Conservation (phyloP, 352 stramenopile genomes). For the Globisporangium perplexum region DNA sequence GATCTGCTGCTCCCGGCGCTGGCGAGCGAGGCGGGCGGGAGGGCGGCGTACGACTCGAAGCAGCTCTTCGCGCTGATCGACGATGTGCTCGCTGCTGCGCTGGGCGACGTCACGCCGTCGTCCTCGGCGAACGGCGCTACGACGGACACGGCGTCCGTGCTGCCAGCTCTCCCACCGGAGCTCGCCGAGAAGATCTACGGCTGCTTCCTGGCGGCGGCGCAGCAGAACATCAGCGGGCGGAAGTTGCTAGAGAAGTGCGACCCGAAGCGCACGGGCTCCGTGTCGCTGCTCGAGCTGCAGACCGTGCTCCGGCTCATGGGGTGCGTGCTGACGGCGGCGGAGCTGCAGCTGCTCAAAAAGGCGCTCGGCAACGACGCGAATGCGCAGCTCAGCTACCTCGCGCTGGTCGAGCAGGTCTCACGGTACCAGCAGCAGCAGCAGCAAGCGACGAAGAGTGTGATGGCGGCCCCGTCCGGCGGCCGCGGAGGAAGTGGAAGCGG, state of each 20-base stretch:
- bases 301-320: slow-evolving; percentile 77
- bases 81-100: slow-evolving; percentile 19
- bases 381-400: slow-evolving; percentile 43
- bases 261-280: slow-evolving; percentile 32
- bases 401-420: slow-evolving; percentile 41
- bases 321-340: slow-evolving; percentile 40
- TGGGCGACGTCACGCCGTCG: slow-evolving; percentile 7
- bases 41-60: slow-evolving; percentile 24
- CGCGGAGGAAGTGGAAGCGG: not conserved
- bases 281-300: slow-evolving; percentile 65
- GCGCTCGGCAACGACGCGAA: slow-evolving; percentile 36
- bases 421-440: slow-evolving; percentile 19
- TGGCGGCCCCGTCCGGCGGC: not conserved
- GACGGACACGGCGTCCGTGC: too few species aligned
- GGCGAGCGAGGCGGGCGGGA: slow-evolving; percentile 20
- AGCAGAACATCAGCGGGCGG: slow-evolving; percentile 69
- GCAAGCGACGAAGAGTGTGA: not conserved
- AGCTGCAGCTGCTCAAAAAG: slow-evolving; percentile 47
- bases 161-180: slow-evolving; percentile 8
- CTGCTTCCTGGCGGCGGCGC: slow-evolving; percentile 58
- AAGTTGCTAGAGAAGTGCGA: slow-evolving; percentile 76
- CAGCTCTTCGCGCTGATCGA: slow-evolving; percentile 20
- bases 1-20: slow-evolving; percentile 39
- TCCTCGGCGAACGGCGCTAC: slow-evolving; percentile 8
- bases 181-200: slow-evolving; percentile 62